Evolutionary conservation across 768 basidiomycete species (phyloP).

Genomic region (Cystofilobasidium macerans): DNA sequence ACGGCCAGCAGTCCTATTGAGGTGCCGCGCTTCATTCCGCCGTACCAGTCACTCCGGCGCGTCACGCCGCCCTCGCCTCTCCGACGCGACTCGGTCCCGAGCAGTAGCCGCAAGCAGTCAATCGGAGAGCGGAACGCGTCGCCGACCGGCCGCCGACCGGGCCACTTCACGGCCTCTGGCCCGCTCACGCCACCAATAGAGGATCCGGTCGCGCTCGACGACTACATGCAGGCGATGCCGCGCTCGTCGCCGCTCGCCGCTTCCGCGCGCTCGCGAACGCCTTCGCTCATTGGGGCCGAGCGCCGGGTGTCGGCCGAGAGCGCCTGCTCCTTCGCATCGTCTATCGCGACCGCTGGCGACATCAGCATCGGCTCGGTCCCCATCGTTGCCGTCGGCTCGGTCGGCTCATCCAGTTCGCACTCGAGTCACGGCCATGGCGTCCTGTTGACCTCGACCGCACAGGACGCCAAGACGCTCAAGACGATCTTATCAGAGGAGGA

Average conservation of each 20-base stretch:
- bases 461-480: not conserved
- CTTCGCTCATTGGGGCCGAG: not conserved
- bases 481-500: not conserved
- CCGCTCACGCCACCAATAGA: conserved; percentile 1
- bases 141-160: not conserved
- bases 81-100: not conserved
- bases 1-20: not conserved
- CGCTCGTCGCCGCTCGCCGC: not conserved
- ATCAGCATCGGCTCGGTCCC: not conserved
- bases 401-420: not conserved
- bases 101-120: not conserved
- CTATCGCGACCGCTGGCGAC: not conserved
- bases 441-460: not conserved
- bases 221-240: not conserved
- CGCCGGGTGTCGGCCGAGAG: conserved; percentile 16
- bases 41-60: not conserved
- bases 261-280: conserved; percentile 5
- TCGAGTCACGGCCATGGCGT: not conserved
- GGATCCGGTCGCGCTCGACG: not conserved
- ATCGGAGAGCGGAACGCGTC: not conserved
- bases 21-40: not conserved
- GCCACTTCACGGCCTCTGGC: not conserved
- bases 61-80: conserved; percentile 20
- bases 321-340: not conserved
- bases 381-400: not conserved